Base-by-base conservation (phyloP, 1,284 basidiomycete species). In the Xerocomus minutiporus region DNA sequence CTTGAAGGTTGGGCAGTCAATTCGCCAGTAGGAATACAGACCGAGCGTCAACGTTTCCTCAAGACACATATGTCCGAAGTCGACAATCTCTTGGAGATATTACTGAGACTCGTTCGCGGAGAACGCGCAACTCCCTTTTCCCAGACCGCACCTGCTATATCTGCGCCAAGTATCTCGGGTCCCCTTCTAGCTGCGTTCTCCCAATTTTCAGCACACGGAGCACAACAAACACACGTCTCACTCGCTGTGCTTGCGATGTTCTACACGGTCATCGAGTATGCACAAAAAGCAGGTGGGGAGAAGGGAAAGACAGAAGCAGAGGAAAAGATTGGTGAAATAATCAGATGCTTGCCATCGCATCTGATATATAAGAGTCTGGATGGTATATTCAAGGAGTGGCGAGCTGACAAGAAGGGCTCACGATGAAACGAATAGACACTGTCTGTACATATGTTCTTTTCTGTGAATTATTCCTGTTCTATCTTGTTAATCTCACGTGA, bases 341-440 rank as follows among this genome's bases (percentile, higher is more conserved):
- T 97, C 59, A 80, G 91, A 62, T 87, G 82, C 64, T 69, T 97
- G 58, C 94, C 94, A 20, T 83, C 82, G 26, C 87, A 91, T 65
- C 75, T 95, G 64, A 79, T 94, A 59, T 87, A 90, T 72, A 91
- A 91, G 73, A 91, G 88, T 61, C 71, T 96, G 68, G 93, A 97
- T 72, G 90, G 90, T 42, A 89, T 96, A 64, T 96, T 93, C 73
- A 91, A 90, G 67, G 92, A 95, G 69, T 93, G 91, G 91, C 76
- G 82, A 60, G 81, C 81, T 48, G 86, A 88, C 61, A 89, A 87
- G 73, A 89, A 88, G 70, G 82, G 84, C 42, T 73, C 81, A 34
- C 75, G 71, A 50, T 71, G 54, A 68, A 46, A 23, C 42, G 39
- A 46, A 38, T 61, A 59, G 46, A 54, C 28, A 26, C 15, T 28